Evolutionary conservation across 257 asterid genomes (phyloP), one percentile per base, ranked within the genome.

Genomic region (Fraxinus quadrangulata): DNA sequence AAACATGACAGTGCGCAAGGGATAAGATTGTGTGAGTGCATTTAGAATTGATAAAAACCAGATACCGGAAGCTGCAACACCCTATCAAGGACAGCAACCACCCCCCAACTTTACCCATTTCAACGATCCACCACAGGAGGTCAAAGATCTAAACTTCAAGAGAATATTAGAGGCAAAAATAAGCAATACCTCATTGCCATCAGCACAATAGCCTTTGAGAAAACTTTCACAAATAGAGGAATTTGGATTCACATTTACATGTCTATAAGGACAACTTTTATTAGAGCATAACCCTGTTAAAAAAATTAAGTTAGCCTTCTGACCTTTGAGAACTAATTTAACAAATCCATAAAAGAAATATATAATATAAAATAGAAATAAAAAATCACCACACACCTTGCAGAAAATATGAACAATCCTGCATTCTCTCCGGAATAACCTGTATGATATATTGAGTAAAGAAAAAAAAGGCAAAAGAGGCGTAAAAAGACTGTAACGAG

Each of bases 371-470:
- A 42, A 42, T 42, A 42, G 4, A 42, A 0, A 42, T 12, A 42
- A 39, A 68, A 68, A 70, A 47, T 66, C 17, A 75, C 73, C 67
- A 42, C 81, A 73, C 75, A 96, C 99, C 97, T 92, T 89, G 95
- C 83, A 93, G 81, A 85, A 93, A 96, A 82, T 92, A 96, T 23
- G 97, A 92, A 84, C 99, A 96, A 82, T 96, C 99, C 87, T 91
- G 94, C 99, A 96, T 96, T 85, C 98, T 89, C 87, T 96, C 98
- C 21, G 99, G 97, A 66, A 96, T 89, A 75, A 96, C 94, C 99
- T 92, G 81, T 87, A 88, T 12, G 77, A 68, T 10, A 66, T 31
- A 71, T 75, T 68, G 67, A 30, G 75, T 65, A 71, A 81, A 67
- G 65, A 67, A 72, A 13, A 77, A 80, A 74, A 66, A 85, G 72